phyloP scores from a whole-genome alignment of 2,329 filamentous ascomycete species.

The Neonectria sp. region DNA sequence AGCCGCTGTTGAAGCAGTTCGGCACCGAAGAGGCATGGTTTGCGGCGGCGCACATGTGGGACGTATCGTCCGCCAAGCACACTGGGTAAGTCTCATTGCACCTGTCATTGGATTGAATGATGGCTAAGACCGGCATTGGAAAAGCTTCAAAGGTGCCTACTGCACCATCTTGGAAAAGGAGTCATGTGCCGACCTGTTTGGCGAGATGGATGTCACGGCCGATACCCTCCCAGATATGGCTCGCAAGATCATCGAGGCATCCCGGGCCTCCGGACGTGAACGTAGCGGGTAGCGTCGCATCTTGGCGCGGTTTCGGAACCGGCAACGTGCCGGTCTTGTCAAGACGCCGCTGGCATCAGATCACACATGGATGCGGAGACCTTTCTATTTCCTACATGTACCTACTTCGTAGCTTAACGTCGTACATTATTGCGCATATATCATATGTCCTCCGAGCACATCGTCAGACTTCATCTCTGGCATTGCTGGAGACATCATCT shows the following conservation, averaged over 20 bases:
- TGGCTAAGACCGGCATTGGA: background rate
- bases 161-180: slow-evolving; percentile 68
- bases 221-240: slow-evolving; percentile 65
- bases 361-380: too few relatives aligned
- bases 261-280: background rate
- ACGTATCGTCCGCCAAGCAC: slow-evolving; percentile 66
- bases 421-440: too few relatives aligned
- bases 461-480: background rate
- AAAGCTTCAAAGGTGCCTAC: slow-evolving; percentile 65
- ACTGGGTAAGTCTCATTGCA: slow-evolving; percentile 53
- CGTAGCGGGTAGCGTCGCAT: too few relatives aligned
- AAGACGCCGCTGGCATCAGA: background rate
- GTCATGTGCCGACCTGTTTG: slow-evolving; percentile 64
- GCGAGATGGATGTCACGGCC: slow-evolving; percentile 65
- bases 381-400: too few relatives aligned
- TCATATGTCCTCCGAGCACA: background rate
- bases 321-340: background rate
- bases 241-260: slow-evolving; percentile 52
- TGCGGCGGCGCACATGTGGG: slow-evolving; percentile 73
- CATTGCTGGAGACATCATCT: too few relatives aligned
- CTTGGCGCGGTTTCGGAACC: background rate
- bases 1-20: slow-evolving; percentile 59
- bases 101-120: background rate
- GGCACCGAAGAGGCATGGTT: slow-evolving; percentile 64
- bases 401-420: too few relatives aligned